Conservation (phyloP, 2,329 filamentous ascomycete genomes). For the Thielaviopsis populi region DNA sequence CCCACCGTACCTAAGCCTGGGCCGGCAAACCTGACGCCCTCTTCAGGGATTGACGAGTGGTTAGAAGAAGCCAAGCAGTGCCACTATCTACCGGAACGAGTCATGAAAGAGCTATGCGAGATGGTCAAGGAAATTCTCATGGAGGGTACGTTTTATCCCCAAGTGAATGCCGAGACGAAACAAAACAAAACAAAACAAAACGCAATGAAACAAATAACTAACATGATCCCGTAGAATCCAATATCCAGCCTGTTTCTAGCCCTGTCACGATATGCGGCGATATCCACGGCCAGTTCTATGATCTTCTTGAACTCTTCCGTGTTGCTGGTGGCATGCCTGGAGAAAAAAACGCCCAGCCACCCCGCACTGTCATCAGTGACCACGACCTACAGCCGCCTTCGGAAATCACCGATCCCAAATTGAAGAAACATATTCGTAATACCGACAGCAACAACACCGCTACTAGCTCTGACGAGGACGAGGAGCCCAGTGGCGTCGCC, state of each 20-base stretch:
- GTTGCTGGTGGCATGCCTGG: conserved; percentile 95
- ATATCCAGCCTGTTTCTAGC: conserved; percentile 94
- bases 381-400: conserved; percentile 84
- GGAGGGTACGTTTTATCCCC: conserved; percentile 52
- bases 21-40: conserved; percentile 67
- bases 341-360: conserved; percentile 43
- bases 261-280: conserved; percentile 96
- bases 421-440: conserved; percentile 63
- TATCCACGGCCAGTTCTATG: conserved; percentile 98
- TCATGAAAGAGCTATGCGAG: conserved; percentile 98
- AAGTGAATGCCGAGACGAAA: background rate
- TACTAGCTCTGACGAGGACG: conserved; percentile 31
- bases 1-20: conserved; percentile 67
- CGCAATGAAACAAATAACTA: background rate
- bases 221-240: conserved; percentile 53
- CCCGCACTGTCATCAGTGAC: conserved; percentile 65
- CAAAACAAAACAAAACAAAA: background rate
- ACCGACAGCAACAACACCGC: conserved; percentile 33
- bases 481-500: background rate
- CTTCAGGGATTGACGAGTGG: conserved; percentile 89
- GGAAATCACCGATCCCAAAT: conserved; percentile 73
- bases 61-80: conserved; percentile 91
- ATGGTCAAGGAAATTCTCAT: conserved; percentile 98
- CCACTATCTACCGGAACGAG: conserved; percentile 85
- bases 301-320: conserved; percentile 88